These are phyloP conservation scores for Bruguiera sexangula DNA, from an alignment of 345 rosid species.

Conservation along the genomic window DNA sequence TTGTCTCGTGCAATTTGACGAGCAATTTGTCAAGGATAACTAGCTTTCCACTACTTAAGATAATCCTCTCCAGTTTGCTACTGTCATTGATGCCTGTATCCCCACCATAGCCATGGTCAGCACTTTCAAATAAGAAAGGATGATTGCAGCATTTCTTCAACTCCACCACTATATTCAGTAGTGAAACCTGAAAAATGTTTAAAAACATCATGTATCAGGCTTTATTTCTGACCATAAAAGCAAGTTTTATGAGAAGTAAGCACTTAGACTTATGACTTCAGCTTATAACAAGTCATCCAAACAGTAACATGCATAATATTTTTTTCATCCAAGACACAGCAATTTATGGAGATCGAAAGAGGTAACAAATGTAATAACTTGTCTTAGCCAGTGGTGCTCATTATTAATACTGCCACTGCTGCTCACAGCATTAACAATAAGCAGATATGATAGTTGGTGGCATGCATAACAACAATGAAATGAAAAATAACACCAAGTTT, in stretches of 20 bases:
- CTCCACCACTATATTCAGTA: slow-evolving; percentile 96
- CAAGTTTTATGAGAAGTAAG: neutral
- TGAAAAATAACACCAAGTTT: too few species aligned
- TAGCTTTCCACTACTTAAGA: slow-evolving; percentile 95
- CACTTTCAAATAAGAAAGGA: slow-evolving; percentile 99
- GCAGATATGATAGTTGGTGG: too few species aligned
- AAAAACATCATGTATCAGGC: neutral
- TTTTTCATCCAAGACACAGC: too few species aligned
- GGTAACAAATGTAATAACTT: too few species aligned
- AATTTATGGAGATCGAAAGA: too few species aligned
- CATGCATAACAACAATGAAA: too few species aligned
- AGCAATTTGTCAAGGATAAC: slow-evolving; percentile 97
- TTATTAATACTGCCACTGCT: too few species aligned
- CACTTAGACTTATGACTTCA: too few species aligned
- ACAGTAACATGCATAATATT: too few species aligned
- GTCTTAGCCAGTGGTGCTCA: too few species aligned
- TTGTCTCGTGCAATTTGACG: slow-evolving; percentile 88
- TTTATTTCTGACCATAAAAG: neutral
- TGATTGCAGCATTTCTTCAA: slow-evolving; percentile 99
- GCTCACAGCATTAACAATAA: too few species aligned
- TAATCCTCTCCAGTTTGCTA: slow-evolving; percentile 85
- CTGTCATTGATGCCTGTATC: slow-evolving; percentile 50
- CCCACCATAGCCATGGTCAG: slow-evolving; percentile 99
- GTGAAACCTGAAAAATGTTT: slow-evolving; percentile 64
- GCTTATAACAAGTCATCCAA: too few species aligned